Conservation (phyloP, 177 flowering plant species). For the Telopea speciosissima region DNA sequence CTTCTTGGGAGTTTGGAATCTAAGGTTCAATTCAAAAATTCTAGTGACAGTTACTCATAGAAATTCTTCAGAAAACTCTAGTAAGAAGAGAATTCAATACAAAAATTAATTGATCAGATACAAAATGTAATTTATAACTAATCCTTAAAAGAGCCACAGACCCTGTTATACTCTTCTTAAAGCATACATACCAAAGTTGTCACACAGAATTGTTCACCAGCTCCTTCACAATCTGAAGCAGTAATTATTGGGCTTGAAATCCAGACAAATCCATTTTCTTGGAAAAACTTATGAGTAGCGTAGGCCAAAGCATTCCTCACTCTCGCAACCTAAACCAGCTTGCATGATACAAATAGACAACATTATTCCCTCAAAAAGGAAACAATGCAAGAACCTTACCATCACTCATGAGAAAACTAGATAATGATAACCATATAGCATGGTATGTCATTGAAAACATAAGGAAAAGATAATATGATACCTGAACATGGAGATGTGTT, state of each 20-base stretch:
- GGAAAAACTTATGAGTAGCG: slow-evolving; percentile 93
- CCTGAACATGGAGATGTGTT: background rate
- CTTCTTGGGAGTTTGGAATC: slow-evolving; percentile 69
- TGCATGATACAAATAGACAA: slow-evolving; percentile 10
- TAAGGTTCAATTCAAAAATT: slow-evolving; percentile 12
- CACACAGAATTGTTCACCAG: slow-evolving; percentile 96
- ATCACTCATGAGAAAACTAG: background rate
- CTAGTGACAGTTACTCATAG: background rate
- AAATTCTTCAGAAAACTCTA: no score
- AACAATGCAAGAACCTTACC: background rate
- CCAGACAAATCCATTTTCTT: slow-evolving; percentile 97
- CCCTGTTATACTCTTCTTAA: background rate
- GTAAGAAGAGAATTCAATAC: background rate
- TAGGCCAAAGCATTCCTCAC: slow-evolving; percentile 94
- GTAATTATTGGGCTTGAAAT: slow-evolving; percentile 94
- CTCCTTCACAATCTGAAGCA: slow-evolving; percentile 99
- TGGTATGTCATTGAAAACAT: background rate
- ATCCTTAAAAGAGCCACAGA: background rate
- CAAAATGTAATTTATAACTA: background rate
- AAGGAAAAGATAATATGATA: no score
- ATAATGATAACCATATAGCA: background rate
- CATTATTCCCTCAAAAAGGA: slow-evolving; percentile 5
- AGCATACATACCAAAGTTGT: slow-evolving; percentile 75
- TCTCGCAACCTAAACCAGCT: slow-evolving; percentile 69
- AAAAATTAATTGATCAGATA: background rate